These are phyloP conservation scores for Saturnispora silvae DNA, from an alignment of 805 yeast genomes.

Conservation along the genomic window DNA sequence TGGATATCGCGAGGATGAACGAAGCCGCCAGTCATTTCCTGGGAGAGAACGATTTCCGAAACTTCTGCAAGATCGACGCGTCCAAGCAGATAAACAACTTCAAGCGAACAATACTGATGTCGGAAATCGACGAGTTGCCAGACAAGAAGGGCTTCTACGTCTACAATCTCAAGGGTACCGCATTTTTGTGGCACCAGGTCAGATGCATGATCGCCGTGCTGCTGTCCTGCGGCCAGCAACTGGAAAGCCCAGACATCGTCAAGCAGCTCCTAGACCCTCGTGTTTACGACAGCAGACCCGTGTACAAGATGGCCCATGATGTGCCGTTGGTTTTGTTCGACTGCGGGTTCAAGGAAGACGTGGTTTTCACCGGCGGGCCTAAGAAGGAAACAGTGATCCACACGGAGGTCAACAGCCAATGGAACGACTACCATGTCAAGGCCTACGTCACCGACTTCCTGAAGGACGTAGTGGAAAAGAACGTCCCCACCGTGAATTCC, in stretches of 20 bases:
- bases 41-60: slow-evolving; percentile 86
- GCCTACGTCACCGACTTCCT: slow-evolving; percentile 41
- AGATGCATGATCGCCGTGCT: slow-evolving; percentile 87
- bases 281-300: slow-evolving; percentile 55
- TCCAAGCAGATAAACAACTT: slow-evolving; percentile 83
- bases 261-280: slow-evolving; percentile 47
- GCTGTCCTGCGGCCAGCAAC: slow-evolving; percentile 67
- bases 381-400: slow-evolving; percentile 31
- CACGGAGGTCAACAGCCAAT: slow-evolving; percentile 36
- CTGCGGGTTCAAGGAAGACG: slow-evolving; percentile 46
- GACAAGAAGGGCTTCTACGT: slow-evolving; percentile 37
- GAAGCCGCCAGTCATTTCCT: slow-evolving; percentile 50
- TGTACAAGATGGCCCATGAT: slow-evolving; percentile 83
- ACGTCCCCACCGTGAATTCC: slow-evolving; percentile 18
- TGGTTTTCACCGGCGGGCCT: slow-evolving; percentile 50
- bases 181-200: slow-evolving; percentile 97
- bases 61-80: slow-evolving; percentile 91
- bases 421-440: slow-evolving; percentile 49
- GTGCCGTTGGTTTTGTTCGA: slow-evolving; percentile 79
- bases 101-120: slow-evolving; percentile 45
- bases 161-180: slow-evolving; percentile 75
- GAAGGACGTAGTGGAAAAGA: slow-evolving; percentile 28
- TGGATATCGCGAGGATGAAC: slow-evolving; percentile 60
- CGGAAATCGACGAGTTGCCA: slow-evolving; percentile 16
- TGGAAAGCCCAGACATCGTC: slow-evolving; percentile 53